Percentiles rank a stretch among this genome's conserved stretches.
Evolutionary conservation across 805 yeast genomes (phyloP).

Genomic region (Millerozyma miso): DNA sequence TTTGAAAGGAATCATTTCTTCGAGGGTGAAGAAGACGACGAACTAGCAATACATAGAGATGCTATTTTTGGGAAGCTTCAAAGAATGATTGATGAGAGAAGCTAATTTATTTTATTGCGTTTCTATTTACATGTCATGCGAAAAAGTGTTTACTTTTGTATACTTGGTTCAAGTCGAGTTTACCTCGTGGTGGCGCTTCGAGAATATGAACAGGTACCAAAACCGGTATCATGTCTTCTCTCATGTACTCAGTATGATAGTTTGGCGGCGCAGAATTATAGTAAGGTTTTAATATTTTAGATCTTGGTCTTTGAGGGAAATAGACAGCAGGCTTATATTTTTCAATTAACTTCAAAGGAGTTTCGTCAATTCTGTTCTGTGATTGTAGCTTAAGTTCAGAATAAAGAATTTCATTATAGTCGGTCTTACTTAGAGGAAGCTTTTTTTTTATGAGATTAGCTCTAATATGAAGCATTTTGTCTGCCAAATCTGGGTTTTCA

Average conservation of each 20-base stretch:
- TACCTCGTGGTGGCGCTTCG: constrained; percentile 28
- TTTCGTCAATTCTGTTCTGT: constrained; percentile 1
- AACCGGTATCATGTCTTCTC: constrained; percentile 18
- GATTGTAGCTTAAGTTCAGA: constrained; percentile 11
- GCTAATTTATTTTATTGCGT: constrained; percentile 1
- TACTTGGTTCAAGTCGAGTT: constrained; percentile 28
- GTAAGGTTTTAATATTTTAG: constrained; percentile 1
- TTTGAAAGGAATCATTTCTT: constrained; percentile 52
- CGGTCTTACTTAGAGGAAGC: constrained; percentile 1
- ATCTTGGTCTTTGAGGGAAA: constrained; percentile 8
- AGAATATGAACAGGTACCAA: constrained; percentile 27
- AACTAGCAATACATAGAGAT: constrained; percentile 61
- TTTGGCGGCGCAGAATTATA: constrained; percentile 1
- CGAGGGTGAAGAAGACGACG: constrained; percentile 52
- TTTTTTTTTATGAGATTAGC: constrained; percentile 2
- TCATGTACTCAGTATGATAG: neutral
- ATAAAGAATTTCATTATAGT: constrained; percentile 7
- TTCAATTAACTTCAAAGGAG: constrained; percentile 12
- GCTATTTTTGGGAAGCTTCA: constrained; percentile 55
- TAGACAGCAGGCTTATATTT: constrained; percentile 20
- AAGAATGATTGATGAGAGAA: constrained; percentile 45
- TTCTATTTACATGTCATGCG: constrained; percentile 17
- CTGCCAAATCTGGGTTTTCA: constrained; percentile 9
- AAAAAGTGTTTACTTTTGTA: constrained; percentile 33
- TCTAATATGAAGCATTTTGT: constrained; percentile 5